Percentiles rank a stretch among this genome's conserved stretches.
Conservation (phyloP, 352 stramenopile genomes). For the Plasmopara halstedii region DNA sequence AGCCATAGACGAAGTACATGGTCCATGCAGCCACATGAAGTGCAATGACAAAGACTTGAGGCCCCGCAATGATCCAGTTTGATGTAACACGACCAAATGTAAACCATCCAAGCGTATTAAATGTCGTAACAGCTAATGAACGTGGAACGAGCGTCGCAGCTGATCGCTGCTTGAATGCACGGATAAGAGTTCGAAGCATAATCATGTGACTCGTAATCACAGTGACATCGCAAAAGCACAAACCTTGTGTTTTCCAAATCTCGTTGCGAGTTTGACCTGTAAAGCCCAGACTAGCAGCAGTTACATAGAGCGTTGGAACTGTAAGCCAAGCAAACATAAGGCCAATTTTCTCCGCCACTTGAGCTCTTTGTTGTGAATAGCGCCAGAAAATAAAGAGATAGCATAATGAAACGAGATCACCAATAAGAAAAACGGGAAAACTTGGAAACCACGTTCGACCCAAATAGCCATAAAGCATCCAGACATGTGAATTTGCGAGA, state of each 20-base stretch:
- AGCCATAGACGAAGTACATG: slow-evolving; percentile 26
- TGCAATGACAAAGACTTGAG: slow-evolving; percentile 35
- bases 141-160: slow-evolving; percentile 27
- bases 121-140: slow-evolving; percentile 30
- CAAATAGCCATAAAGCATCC: slow-evolving; percentile 27
- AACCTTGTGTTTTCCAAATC: slow-evolving; percentile 22
- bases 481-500: slow-evolving; percentile 23
- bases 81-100: slow-evolving; percentile 34
- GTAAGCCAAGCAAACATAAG: slow-evolving; percentile 14
- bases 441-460: slow-evolving; percentile 26
- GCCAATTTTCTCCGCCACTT: slow-evolving; percentile 11
- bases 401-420: slow-evolving; percentile 18
- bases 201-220: slow-evolving; percentile 31
- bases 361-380: slow-evolving; percentile 10
- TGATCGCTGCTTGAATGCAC: slow-evolving; percentile 29
- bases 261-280: slow-evolving; percentile 19
- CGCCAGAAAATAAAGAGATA: slow-evolving; percentile 27
- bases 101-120: slow-evolving; percentile 50
- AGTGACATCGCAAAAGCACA: slow-evolving; percentile 27
- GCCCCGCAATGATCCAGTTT: slow-evolving; percentile 47
- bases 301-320: slow-evolving; percentile 22
- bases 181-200: slow-evolving; percentile 31
- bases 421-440: slow-evolving; percentile 31
- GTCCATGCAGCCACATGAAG: slow-evolving; percentile 24
- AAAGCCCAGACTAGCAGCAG: slow-evolving; percentile 12